These are phyloP conservation scores for Crucihimalaya himalaica DNA, from an alignment of 345 rosid species.

Conservation along the genomic window DNA sequence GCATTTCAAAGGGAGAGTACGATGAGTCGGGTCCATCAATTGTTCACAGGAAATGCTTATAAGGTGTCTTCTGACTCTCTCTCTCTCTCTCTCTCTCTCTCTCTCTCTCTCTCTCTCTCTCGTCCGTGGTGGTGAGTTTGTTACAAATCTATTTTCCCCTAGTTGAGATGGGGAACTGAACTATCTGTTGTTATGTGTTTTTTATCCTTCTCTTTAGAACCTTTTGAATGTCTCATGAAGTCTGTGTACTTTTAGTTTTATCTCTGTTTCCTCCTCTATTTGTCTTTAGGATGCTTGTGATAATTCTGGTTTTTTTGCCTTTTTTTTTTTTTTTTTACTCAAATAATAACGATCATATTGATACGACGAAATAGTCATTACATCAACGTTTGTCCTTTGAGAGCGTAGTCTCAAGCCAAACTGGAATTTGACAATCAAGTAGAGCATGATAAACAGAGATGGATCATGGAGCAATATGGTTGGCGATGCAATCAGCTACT, in stretches of 20 bases:
- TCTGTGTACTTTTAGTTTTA: conserved; percentile 34
- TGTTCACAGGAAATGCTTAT: conserved; percentile 66
- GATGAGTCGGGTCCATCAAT: conserved; percentile 66
- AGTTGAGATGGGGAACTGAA: conserved; percentile 40
- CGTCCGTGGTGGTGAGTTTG: conserved; percentile 38
- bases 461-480: too few relatives aligned
- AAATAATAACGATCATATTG: too few relatives aligned
- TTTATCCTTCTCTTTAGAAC: conserved; percentile 9
- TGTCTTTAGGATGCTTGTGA: conserved; percentile 39
- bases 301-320: conserved; percentile 29
- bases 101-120: not conserved
- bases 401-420: too few relatives aligned
- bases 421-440: too few relatives aligned
- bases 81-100: too few relatives aligned
- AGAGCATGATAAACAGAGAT: too few relatives aligned
- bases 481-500: too few relatives aligned
- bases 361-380: too few relatives aligned
- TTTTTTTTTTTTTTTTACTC: too few relatives aligned
- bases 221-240: conserved; percentile 20
- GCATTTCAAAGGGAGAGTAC: conserved; percentile 61
- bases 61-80: conserved; percentile 17
- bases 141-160: conserved; percentile 32
- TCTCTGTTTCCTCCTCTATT: conserved; percentile 10
- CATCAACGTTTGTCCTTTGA: too few relatives aligned
- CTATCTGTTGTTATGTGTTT: conserved; percentile 41